Conservation (phyloP, 2,329 filamentous ascomycete species). For the Alternaria arbusti region DNA sequence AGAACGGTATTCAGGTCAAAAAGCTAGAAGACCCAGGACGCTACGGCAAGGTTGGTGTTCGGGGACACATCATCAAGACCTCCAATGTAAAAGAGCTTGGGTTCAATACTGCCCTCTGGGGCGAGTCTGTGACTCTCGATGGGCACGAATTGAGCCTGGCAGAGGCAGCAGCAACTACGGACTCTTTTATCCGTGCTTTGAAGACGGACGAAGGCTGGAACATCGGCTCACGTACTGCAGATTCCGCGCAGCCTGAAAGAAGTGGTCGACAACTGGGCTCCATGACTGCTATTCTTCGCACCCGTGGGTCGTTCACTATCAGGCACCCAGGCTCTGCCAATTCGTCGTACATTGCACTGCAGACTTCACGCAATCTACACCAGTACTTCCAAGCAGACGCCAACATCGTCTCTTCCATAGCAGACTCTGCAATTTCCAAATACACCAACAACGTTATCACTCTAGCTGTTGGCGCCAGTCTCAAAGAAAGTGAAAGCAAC, state of each 20-base stretch:
- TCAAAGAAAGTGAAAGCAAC: constrained; percentile 24
- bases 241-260: constrained; percentile 32
- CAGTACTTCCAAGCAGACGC: constrained; percentile 65
- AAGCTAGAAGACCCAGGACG: constrained; percentile 59
- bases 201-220: constrained; percentile 14
- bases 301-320: constrained; percentile 55
- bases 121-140: constrained; percentile 25
- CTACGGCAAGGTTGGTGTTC: constrained; percentile 57
- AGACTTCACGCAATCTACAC: constrained; percentile 63
- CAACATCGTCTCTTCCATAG: constrained; percentile 39
- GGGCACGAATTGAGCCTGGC: constrained; percentile 25
- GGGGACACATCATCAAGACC: constrained; percentile 36
- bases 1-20: constrained; percentile 58
- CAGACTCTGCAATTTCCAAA: background rate
- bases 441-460: constrained; percentile 56
- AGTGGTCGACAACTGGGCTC: constrained; percentile 58
- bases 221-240: background rate
- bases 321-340: constrained; percentile 36
- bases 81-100: constrained; percentile 43
- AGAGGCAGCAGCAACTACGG: background rate
- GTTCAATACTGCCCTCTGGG: constrained; percentile 30
- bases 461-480: constrained; percentile 37
- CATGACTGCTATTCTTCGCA: constrained; percentile 61
- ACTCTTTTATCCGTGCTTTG: background rate
- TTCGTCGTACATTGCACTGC: constrained; percentile 53